A percentile compares a stretch with the other conserved stretches of the same genome.
phyloP scores from a whole-genome alignment of 1,139 yeast species.

The Geotrichum carabidarum region DNA sequence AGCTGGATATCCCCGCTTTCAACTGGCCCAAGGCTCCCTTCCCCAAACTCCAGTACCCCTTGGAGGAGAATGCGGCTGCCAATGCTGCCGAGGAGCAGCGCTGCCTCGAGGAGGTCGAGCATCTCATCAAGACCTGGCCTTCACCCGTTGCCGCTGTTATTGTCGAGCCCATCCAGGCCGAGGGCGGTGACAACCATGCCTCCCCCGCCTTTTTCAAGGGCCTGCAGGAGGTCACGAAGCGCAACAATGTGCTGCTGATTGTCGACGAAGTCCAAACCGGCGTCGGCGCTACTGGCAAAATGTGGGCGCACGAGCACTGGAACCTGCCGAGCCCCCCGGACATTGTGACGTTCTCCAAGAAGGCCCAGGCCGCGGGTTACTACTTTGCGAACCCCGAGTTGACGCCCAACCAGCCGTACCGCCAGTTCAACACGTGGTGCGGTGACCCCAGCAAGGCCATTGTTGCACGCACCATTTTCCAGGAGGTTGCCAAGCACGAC shows the following conservation, averaged over 20 bases:
- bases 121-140: conserved; percentile 51
- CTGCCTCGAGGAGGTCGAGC: conserved; percentile 57
- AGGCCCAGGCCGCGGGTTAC: conserved; percentile 83
- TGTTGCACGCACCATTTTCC: conserved; percentile 64
- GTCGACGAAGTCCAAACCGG: conserved; percentile 87
- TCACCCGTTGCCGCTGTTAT: conserved; percentile 71
- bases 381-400: conserved; percentile 66
- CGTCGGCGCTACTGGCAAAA: conserved; percentile 75
- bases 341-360: conserved; percentile 77
- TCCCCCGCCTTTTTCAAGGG: conserved; percentile 72
- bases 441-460: conserved; percentile 80
- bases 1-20: conserved; percentile 77
- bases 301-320: conserved; percentile 88
- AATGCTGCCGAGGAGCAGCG: conserved; percentile 63
- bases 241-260: conserved; percentile 63
- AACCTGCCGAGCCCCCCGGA: conserved; percentile 68
- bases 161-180: conserved; percentile 78
- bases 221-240: conserved; percentile 62
- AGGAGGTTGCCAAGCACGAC: conserved; percentile 57
- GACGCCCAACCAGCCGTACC: conserved; percentile 66
- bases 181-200: conserved; percentile 86
- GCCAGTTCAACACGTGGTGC: conserved; percentile 90
- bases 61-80: conserved; percentile 50
- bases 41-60: conserved; percentile 70
- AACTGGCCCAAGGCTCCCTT: conserved; percentile 85